phyloP scores from a whole-genome alignment of 148 eudicot genomes.

The Tetragonia tetragonoides region DNA sequence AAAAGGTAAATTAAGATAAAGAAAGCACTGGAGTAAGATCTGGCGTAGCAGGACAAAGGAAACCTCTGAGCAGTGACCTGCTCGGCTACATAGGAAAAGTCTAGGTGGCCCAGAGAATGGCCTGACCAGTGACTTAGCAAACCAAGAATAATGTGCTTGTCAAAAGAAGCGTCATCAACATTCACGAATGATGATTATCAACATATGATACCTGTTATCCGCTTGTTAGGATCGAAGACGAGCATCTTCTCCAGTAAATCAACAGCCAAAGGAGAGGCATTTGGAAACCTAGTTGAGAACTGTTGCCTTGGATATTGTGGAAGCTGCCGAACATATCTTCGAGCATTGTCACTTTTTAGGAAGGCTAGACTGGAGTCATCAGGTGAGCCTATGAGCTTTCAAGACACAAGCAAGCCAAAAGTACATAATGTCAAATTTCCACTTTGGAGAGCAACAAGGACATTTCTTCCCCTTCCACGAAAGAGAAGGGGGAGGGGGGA shows the following conservation, averaged over 20 bases:
- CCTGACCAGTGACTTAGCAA: neutral
- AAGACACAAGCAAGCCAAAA: constrained; percentile 26
- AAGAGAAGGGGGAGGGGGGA: neutral
- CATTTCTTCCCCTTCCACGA: neutral
- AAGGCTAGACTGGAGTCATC: constrained; percentile 85
- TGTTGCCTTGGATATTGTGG: constrained; percentile 77
- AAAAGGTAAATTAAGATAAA: no score
- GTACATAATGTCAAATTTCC: constrained; percentile 14
- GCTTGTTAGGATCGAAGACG: constrained; percentile 83
- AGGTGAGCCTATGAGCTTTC: constrained; percentile 90
- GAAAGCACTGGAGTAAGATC: neutral
- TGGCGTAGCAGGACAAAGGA: neutral
- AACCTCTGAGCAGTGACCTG: neutral
- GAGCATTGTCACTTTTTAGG: constrained; percentile 79
- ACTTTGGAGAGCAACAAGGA: neutral
- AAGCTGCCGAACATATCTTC: constrained; percentile 83
- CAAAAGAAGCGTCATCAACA: neutral
- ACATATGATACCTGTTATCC: constrained; percentile 62
- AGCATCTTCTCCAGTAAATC: constrained; percentile 96
- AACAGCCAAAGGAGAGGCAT: constrained; percentile 64
- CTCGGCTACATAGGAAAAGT: neutral
- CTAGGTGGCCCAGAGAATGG: neutral
- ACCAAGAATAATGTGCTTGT: neutral
- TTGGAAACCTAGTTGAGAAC: constrained; percentile 67
- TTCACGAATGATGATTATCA: neutral